Conservation (phyloP, 2,329 filamentous ascomycete species). For the Dichotomopilus funicola region DNA sequence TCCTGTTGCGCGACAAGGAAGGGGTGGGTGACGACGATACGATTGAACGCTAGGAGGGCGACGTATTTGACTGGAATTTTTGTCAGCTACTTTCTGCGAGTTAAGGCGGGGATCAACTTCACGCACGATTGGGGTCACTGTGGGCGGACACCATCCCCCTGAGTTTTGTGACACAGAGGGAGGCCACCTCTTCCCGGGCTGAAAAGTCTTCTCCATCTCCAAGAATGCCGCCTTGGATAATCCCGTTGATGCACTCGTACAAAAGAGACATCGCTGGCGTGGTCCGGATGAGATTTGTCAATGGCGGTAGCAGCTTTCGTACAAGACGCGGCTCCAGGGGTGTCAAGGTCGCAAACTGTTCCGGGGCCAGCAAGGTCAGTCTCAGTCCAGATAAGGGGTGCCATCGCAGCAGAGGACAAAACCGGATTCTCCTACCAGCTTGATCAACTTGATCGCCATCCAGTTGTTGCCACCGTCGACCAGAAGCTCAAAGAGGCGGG, state of each 20-base stretch:
- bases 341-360: slow-evolving; percentile 85
- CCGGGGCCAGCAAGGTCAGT: slow-evolving; percentile 19
- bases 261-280: slow-evolving; percentile 96
- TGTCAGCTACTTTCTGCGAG: neutral
- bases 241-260: slow-evolving; percentile 97
- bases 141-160: slow-evolving; percentile 91
- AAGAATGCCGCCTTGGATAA: slow-evolving; percentile 92
- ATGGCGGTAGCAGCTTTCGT: slow-evolving; percentile 80
- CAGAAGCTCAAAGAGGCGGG: slow-evolving; percentile 83
- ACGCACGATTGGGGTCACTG: slow-evolving; percentile 84
- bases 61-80: slow-evolving; percentile 79
- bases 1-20: slow-evolving; percentile 86
- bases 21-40: slow-evolving; percentile 83
- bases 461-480: slow-evolving; percentile 94
- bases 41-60: slow-evolving; percentile 88
- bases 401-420: too few species aligned
- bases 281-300: slow-evolving; percentile 88
- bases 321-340: slow-evolving; percentile 87
- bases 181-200: slow-evolving; percentile 86
- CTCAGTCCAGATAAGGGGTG: too few species aligned
- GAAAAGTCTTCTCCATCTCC: slow-evolving; percentile 71
- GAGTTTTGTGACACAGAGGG: slow-evolving; percentile 85
- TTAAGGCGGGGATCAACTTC: neutral
- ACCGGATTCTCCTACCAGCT: slow-evolving; percentile 54
- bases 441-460: slow-evolving; percentile 99